Evolutionary conservation across 2,329 filamentous ascomycete genomes (phyloP).

Genomic region (Lasiodiplodia citricola): DNA sequence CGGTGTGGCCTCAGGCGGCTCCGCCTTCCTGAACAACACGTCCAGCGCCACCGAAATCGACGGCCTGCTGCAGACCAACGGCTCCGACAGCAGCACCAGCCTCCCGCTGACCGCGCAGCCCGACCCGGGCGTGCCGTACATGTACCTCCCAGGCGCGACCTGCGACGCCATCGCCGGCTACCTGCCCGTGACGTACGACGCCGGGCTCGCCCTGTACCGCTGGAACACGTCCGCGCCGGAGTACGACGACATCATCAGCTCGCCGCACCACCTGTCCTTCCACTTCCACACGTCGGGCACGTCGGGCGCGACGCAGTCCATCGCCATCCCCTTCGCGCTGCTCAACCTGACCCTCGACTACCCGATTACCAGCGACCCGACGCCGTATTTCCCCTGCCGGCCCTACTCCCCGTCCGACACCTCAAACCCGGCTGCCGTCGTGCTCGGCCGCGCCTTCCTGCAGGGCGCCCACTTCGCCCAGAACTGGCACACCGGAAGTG

Average conservation of each 20-base stretch:
- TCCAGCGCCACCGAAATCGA: neutral
- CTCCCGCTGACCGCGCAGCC: conserved; percentile 23
- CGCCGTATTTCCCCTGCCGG: conserved; percentile 52
- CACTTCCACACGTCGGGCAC: conserved; percentile 40
- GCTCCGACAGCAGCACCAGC: neutral
- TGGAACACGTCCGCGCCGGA: conserved; percentile 38
- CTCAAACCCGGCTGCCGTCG: neutral
- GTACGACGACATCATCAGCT: conserved; percentile 48
- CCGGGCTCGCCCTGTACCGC: conserved; percentile 32
- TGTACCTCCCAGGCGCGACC: conserved; percentile 36
- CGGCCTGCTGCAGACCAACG: neutral
- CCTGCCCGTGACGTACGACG: conserved; percentile 36
- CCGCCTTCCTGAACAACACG: conserved; percentile 17
- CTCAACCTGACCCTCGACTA: conserved; percentile 46
- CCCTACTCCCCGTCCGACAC: conserved; percentile 30
- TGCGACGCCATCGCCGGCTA: conserved; percentile 36
- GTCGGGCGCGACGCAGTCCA: conserved; percentile 39
- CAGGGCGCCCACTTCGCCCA: conserved; percentile 53
- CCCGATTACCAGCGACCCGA: conserved; percentile 40
- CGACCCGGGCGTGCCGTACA: conserved; percentile 36
- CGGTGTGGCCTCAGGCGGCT: conserved; percentile 44
- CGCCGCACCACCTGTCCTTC: conserved; percentile 50
- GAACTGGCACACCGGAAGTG: neutral
- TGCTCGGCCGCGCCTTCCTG: conserved; percentile 54
- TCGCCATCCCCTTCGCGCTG: conserved; percentile 50